Base-by-base conservation (phyloP, 2,329 filamentous ascomycete genomes). In the Aspergillus phoenicis region DNA sequence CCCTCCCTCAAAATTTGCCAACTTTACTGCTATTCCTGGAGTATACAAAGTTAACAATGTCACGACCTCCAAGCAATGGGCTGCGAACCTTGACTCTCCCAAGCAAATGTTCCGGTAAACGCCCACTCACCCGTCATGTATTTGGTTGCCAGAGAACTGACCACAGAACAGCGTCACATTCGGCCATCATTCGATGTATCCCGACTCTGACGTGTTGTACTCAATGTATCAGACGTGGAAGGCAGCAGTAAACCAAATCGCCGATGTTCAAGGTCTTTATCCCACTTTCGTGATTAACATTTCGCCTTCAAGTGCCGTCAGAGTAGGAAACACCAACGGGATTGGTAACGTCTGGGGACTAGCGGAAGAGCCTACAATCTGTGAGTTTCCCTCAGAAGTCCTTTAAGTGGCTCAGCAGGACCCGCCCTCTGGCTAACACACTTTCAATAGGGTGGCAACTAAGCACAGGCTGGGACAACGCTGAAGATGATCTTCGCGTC, bases 341-440 rank as follows among this genome's bases (percentile, higher is more conserved):
- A 58, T 79, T 41, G 78, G 78, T 1, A 80, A 80, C 55, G 68
- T 73, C 0, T 80, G 76, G 73, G 75, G 73, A 17, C 66, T 78
- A 1, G 68, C 68, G n/a, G 58, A 67, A 2, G 60, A 76, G 56
- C 66, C 73, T 17, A 58, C 62, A 3, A 75, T 78, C 7, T 64
- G 75, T 77, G 66, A 60, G 73, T 64, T 8, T 2, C 3, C 8
- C 33, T 2, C 30, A 6, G 10, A 11, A 36, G 1, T 13, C 6
- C 26, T 26, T 7, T 26, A 7, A 5, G 26, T 26, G 4, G 13
- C 11, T 36, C 4, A 36, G 11, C 2, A 36, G 4, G 30, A 36
- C 10, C 30, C 13, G 30, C 1, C 5, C 1, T 5, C 3, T 5
- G 11, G 33, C 33, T 36, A 36, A 36, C 33, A 36, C 1, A 1